A percentile compares a stretch with the other conserved stretches of the same genome.
These are phyloP conservation scores for Gnaphalium uliginosum DNA, from an alignment of 129 eudicot genomes.

Conservation along the genomic window DNA sequence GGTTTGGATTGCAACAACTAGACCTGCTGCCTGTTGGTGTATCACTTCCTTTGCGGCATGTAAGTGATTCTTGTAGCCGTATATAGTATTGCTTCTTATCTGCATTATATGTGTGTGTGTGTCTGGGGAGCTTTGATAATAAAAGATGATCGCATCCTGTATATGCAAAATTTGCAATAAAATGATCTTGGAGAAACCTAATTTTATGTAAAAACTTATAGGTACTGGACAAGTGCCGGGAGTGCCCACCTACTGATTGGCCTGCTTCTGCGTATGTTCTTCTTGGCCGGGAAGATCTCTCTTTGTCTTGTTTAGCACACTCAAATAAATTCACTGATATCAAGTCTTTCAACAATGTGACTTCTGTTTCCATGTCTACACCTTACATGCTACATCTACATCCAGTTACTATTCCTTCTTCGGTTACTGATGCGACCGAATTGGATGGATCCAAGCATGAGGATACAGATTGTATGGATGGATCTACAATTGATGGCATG, in stretches of 20 bases:
- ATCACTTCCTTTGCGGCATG: conserved; percentile 95
- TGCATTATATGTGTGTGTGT: background rate
- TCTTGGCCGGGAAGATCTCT: conserved; percentile 96
- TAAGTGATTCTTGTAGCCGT: conserved; percentile 57
- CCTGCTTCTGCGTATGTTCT: conserved; percentile 97
- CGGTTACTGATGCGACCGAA: conserved; percentile 67
- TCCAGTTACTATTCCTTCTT: conserved; percentile 92
- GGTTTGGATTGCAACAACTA: conserved; percentile 86
- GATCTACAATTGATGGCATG: conserved; percentile 89
- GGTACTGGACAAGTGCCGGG: conserved; percentile 95
- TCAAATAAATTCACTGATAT: conserved; percentile 49
- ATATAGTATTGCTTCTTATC: background rate
- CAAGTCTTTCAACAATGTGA: conserved; percentile 52
- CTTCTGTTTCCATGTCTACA: conserved; percentile 74
- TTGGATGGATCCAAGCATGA: conserved; percentile 64
- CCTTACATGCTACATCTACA: conserved; percentile 91
- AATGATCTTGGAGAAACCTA: background rate
- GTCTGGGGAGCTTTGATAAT: background rate
- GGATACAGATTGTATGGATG: conserved; percentile 74
- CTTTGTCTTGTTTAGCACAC: conserved; percentile 59
- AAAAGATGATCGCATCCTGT: background rate
- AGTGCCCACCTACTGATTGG: conserved; percentile 93
- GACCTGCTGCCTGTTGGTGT: conserved; percentile 95
- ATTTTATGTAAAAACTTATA: conserved; percentile 25
- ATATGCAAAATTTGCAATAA: background rate